These are phyloP conservation scores for Hemileccinum impolitum DNA, from an alignment of 768 basidiomycete genomes.

Conservation along the genomic window DNA sequence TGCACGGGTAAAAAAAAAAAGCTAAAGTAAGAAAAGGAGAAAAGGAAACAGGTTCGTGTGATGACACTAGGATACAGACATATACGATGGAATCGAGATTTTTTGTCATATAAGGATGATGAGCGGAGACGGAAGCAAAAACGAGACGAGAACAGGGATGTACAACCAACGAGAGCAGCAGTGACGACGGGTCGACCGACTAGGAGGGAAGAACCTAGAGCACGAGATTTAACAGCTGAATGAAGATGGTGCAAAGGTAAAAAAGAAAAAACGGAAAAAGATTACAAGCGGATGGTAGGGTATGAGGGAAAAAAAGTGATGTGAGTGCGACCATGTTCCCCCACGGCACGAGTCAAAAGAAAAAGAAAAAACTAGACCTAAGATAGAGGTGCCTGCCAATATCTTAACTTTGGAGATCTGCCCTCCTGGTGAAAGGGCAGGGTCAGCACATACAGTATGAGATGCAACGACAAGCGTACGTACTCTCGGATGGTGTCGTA, in stretches of 20 bases:
- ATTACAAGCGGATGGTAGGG: constrained; percentile 30
- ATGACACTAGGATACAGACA: constrained; percentile 30
- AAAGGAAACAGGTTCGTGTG: constrained; percentile 9
- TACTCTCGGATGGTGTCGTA: constrained; percentile 87
- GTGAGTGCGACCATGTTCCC: constrained; percentile 7
- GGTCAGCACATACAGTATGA: constrained; percentile 10
- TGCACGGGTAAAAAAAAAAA: constrained; percentile 16
- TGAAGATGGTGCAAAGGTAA: constrained; percentile 6
- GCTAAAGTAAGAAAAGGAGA: background rate
- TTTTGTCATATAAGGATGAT: constrained; percentile 28
- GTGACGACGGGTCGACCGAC: constrained; percentile 6
- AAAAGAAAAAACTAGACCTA: background rate
- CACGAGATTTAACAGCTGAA: constrained; percentile 22
- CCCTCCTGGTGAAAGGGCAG: constrained; percentile 26
- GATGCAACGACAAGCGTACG: constrained; percentile 33
- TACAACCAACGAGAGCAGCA: constrained; percentile 19
- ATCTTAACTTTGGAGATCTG: constrained; percentile 36
- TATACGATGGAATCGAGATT: constrained; percentile 22
- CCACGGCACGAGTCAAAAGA: background rate
- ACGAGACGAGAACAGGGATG: background rate
- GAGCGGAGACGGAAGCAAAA: constrained; percentile 8
- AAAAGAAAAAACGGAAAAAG: constrained; percentile 3
- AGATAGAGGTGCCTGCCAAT: constrained; percentile 26
- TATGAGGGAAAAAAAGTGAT: constrained; percentile 15
- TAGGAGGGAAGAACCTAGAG: constrained; percentile 11